phyloP scores from a whole-genome alignment of 768 basidiomycete genomes.

The Collybiopsis confluens region DNA sequence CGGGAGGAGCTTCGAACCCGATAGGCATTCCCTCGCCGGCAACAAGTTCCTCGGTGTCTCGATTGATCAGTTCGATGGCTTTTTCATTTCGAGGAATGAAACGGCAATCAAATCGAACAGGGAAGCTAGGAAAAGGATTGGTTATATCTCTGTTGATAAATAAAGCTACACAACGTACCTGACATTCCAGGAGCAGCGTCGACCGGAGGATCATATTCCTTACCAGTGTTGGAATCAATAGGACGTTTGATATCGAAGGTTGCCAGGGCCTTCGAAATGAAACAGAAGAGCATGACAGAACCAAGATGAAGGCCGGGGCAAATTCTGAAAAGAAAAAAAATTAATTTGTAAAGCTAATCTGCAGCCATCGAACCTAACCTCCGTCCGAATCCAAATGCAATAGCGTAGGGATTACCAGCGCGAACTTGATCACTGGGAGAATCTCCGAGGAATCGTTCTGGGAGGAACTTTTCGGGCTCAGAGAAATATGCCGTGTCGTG shows the following conservation, averaged over 20 bases:
- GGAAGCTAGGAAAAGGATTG: not conserved
- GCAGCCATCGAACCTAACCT: not conserved
- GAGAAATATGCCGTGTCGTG: slow-evolving; percentile 4
- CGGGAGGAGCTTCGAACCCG: not conserved
- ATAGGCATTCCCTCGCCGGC: not conserved
- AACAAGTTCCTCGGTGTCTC: not conserved
- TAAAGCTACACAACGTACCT: not conserved
- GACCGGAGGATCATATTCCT: not conserved
- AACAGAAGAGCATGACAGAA: slow-evolving; percentile 1
- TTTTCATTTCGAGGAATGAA: not conserved
- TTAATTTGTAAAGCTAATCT: no score
- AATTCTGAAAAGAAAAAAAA: not conserved
- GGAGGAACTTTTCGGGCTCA: slow-evolving; percentile 1
- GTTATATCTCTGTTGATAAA: no score
- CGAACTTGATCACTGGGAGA: slow-evolving; percentile 1
- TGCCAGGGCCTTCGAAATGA: not conserved
- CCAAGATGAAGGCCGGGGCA: slow-evolving; percentile 1
- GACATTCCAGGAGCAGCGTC: slow-evolving; percentile 4
- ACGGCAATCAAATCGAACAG: not conserved
- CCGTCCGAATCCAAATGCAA: not conserved
- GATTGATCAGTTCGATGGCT: slow-evolving; percentile 1
- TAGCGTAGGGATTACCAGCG: not conserved
- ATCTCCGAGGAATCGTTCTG: slow-evolving; percentile 1
- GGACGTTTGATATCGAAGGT: slow-evolving; percentile 3
- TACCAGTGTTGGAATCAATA: not conserved